A percentile compares a stretch with the other conserved stretches of the same genome.
phyloP scores from a whole-genome alignment of 805 yeast species.

The Saturnispora sekii region DNA sequence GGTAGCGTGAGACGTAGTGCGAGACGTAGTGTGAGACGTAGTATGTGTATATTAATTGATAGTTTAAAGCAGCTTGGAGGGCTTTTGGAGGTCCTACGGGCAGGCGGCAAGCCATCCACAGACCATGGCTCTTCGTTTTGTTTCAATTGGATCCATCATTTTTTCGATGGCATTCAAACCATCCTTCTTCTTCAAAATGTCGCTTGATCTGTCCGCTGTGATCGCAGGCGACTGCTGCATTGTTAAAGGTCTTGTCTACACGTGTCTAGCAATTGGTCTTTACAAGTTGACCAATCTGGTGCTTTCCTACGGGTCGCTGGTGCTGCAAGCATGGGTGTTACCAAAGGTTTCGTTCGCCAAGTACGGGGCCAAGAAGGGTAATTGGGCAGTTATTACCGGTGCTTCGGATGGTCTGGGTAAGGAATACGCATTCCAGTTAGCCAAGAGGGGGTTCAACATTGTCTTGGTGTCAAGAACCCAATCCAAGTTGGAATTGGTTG shows the following conservation, averaged over 20 bases:
- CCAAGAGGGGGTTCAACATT: constrained; percentile 72
- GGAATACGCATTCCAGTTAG: constrained; percentile 81
- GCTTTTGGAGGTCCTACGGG: too few species aligned
- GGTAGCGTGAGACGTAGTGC: too few species aligned
- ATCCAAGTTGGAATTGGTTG: constrained; percentile 59
- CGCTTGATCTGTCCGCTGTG: not conserved
- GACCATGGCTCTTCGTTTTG: too few species aligned
- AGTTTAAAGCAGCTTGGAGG: too few species aligned
- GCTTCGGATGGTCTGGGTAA: constrained; percentile 97
- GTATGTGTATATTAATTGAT: too few species aligned
- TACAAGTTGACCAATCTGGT: constrained; percentile 42
- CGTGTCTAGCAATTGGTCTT: constrained; percentile 51
- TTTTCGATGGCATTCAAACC: too few species aligned
- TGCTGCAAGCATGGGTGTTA: constrained; percentile 54
- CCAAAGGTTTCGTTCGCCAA: constrained; percentile 50
- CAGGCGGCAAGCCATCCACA: too few species aligned
- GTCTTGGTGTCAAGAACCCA: constrained; percentile 74
- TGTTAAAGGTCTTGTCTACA: constrained; percentile 22
- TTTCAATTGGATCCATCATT: too few species aligned
- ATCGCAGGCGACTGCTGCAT: constrained; percentile 4
- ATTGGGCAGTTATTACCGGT: constrained; percentile 96
- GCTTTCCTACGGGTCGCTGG: constrained; percentile 41
- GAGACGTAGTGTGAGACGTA: too few species aligned
- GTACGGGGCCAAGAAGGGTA: constrained; percentile 67
- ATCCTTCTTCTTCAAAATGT: too few species aligned